These are phyloP conservation scores for Ophiostoma tasmaniense DNA, from an alignment of 2,329 filamentous ascomycete species.

Conservation along the genomic window DNA sequence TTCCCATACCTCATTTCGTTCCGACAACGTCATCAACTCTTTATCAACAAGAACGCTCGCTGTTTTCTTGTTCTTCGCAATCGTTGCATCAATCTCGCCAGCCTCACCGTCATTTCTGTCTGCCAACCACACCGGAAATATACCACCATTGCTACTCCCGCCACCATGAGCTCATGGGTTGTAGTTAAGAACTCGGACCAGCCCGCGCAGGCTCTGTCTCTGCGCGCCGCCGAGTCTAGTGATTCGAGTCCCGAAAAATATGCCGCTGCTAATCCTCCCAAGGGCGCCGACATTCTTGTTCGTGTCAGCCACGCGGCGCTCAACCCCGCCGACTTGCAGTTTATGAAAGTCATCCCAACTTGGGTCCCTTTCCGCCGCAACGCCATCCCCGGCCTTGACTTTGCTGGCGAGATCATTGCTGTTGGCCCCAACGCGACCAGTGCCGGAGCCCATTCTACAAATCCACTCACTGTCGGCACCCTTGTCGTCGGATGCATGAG, in stretches of 20 bases:
- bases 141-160: not conserved
- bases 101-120: not conserved
- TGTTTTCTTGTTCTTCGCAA: not conserved
- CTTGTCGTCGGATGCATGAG: slow-evolving; percentile 28
- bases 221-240: slow-evolving; percentile 15
- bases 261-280: slow-evolving; percentile 18
- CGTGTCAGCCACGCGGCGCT: slow-evolving; percentile 29
- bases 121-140: not conserved
- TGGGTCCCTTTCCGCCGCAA: slow-evolving; percentile 28
- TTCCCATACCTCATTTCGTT: not conserved
- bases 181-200: slow-evolving; percentile 24
- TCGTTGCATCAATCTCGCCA: not conserved
- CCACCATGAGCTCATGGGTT: slow-evolving; percentile 26
- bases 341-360: slow-evolving; percentile 26
- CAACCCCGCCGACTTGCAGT: slow-evolving; percentile 31
- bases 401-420: slow-evolving; percentile 28
- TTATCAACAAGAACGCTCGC: not conserved
- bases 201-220: slow-evolving; percentile 23
- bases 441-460: not conserved
- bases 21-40: not conserved
- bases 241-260: slow-evolving; percentile 10
- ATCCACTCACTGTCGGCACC: slow-evolving; percentile 23
- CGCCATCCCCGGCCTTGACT: slow-evolving; percentile 29
- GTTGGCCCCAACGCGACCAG: slow-evolving; percentile 21
- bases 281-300: slow-evolving; percentile 25